Conservation (phyloP, 2,329 filamentous ascomycete genomes). For the Claviceps purpurea region DNA sequence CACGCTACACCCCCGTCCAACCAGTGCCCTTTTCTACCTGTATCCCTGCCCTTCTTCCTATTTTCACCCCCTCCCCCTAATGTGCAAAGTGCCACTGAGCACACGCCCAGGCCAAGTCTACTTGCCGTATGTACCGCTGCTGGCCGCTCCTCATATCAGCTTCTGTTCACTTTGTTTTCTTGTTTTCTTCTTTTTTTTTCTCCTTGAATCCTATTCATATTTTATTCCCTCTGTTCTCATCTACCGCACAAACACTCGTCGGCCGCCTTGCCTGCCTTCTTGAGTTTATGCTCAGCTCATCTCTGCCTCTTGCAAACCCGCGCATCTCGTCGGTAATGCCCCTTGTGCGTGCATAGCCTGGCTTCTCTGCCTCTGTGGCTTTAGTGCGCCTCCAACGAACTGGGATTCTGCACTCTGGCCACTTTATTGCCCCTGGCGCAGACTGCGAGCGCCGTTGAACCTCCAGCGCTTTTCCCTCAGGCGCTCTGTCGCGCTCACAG, state of each 20-base stretch:
- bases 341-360: neutral
- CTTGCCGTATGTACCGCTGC: too few species aligned
- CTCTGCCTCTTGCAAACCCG: neutral
- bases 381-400: neutral
- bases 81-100: too few species aligned
- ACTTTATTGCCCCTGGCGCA: neutral
- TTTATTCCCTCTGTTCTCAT: neutral
- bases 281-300: neutral
- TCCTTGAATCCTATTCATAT: neutral
- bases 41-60: neutral
- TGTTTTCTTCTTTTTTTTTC: neutral
- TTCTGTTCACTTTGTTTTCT: neutral
- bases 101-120: too few species aligned
- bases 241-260: neutral
- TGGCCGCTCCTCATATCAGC: too few species aligned
- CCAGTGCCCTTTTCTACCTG: neutral
- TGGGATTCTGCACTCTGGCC: neutral
- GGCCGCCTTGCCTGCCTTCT: neutral
- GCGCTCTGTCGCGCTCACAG: neutral
- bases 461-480: neutral
- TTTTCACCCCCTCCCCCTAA: too few species aligned
- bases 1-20: conserved; percentile 7
- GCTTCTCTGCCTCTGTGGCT: neutral
- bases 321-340: neutral
- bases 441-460: neutral